Conservation (phyloP, 1,284 basidiomycete genomes). For the Trichosporon ovoides region DNA sequence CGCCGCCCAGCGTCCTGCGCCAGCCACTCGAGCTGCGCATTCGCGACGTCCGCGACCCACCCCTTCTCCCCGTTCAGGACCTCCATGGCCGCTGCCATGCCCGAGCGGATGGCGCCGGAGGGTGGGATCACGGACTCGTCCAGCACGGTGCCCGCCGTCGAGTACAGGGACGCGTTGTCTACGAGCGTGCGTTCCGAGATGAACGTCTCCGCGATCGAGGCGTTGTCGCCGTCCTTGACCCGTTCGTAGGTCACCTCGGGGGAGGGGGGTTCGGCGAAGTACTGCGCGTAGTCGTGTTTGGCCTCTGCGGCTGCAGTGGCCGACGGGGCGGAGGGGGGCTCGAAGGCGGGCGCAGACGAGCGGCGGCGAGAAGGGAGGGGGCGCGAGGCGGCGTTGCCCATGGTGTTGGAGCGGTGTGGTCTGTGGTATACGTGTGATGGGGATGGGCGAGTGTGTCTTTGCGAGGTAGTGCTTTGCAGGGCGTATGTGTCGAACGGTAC, state of each 20-base stretch:
- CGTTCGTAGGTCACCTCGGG: no score
- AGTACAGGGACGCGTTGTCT: neutral
- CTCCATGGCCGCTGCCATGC: slow-evolving; percentile 2
- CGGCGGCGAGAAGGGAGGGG: no score
- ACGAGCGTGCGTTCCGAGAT: neutral
- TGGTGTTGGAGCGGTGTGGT: no score
- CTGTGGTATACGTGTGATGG: no score
- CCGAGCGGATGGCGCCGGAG: neutral
- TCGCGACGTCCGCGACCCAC: slow-evolving; percentile 6
- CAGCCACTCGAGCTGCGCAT: slow-evolving; percentile 13
- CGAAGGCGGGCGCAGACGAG: no score
- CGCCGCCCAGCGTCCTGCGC: slow-evolving; percentile 6
- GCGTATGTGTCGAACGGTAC: no score
- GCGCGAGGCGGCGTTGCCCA: no score
- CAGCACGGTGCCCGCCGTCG: neutral
- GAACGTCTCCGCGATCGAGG: neutral
- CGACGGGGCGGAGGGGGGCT: no score
- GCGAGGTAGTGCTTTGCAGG: no score
- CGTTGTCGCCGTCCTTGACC: neutral
- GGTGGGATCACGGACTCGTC: neutral
- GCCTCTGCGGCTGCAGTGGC: no score
- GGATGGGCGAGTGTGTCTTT: no score
- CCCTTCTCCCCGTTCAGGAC: slow-evolving; percentile 12
- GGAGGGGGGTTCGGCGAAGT: no score
- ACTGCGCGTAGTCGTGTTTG: neutral